These are phyloP conservation scores for Panicum miliaceum DNA, from an alignment of 176 grass and related monocot species.

Conservation along the genomic window DNA sequence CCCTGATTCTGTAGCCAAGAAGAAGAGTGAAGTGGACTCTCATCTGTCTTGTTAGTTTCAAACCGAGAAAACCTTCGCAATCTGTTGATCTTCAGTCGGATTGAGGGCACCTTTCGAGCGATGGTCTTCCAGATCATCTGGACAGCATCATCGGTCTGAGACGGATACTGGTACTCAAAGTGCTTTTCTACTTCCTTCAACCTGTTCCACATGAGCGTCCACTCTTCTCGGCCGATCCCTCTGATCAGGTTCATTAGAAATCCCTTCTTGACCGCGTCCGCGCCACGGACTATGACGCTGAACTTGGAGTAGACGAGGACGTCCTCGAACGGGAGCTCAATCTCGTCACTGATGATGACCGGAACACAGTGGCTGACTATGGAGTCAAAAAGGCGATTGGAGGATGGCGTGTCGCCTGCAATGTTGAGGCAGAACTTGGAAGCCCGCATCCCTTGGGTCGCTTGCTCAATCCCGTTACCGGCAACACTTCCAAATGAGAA, in stretches of 20 bases:
- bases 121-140: constrained; percentile 82
- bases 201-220: constrained; percentile 67
- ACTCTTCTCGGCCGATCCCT: constrained; percentile 59
- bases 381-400: constrained; percentile 70
- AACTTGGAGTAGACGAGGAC: constrained; percentile 70
- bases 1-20: constrained; percentile 50
- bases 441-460: constrained; percentile 54
- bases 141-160: constrained; percentile 60
- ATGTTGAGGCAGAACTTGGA: constrained; percentile 78
- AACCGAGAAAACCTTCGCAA: constrained; percentile 52
- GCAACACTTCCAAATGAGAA: constrained; percentile 72
- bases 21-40: constrained; percentile 32
- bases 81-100: constrained; percentile 63
- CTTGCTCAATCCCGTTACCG: constrained; percentile 56
- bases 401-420: constrained; percentile 70
- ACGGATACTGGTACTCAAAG: constrained; percentile 66
- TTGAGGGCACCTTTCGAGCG: constrained; percentile 63
- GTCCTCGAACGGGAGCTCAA: constrained; percentile 75
- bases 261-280: constrained; percentile 59
- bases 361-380: constrained; percentile 72
- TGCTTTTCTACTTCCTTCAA: constrained; percentile 65
- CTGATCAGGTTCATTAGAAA: constrained; percentile 65
- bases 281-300: constrained; percentile 52
- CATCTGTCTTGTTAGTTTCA: constrained; percentile 44
- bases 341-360: constrained; percentile 66